Base-by-base conservation (phyloP, 192 early-diverging fungal genomes). In the Obelidium mucronatum region DNA sequence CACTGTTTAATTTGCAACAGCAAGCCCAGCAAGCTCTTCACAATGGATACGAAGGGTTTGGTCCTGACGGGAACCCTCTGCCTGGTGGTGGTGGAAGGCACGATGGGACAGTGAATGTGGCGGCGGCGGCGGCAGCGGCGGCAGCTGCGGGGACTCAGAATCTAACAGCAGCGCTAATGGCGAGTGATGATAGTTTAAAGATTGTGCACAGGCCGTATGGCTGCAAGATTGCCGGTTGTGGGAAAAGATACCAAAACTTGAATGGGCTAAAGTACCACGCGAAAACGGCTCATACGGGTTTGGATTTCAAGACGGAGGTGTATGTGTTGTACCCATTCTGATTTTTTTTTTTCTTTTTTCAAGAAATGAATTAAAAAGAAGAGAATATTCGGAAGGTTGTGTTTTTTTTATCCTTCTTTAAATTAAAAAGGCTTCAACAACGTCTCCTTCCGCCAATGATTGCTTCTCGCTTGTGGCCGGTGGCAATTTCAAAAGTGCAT, bases 231-330 rank as follows among this genome's bases (percentile, higher is more conserved):
- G 28, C n/a, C 48, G 67, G 76, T 31, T 98, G 94, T 86, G 92
- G 92, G 77, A 97, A 97, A 80, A 84, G 94, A 40, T 98, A 98
- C 91, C 97, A 98, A 86, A 98, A 98, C 83, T 80, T 95, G 74
- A 96, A 96, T 75, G 96, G 96, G 4, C 87, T 98, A 73, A 96
- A 97, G 87, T 98, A 98, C 82, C 96, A 98, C 76, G 84, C 81
- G 26, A 60, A 74, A n/a, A 79, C 76, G 48, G 74, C 73, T 22
- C 84, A 85, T 58, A 15, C 73, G 11, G 70, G 71, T n/a, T 19
- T 78, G 65, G 70, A 80, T 39, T 85, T 85, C 60, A 73, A 84
- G 75, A 58, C 72, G 3, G 73, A 78, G 17, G 56, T 79, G 30
- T 74, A 74, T 51, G 70, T 79, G 34, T 36, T 79, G 59, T 74